These are phyloP conservation scores for Dendrothele bispora DNA, from an alignment of 768 basidiomycete species.

Conservation along the genomic window DNA sequence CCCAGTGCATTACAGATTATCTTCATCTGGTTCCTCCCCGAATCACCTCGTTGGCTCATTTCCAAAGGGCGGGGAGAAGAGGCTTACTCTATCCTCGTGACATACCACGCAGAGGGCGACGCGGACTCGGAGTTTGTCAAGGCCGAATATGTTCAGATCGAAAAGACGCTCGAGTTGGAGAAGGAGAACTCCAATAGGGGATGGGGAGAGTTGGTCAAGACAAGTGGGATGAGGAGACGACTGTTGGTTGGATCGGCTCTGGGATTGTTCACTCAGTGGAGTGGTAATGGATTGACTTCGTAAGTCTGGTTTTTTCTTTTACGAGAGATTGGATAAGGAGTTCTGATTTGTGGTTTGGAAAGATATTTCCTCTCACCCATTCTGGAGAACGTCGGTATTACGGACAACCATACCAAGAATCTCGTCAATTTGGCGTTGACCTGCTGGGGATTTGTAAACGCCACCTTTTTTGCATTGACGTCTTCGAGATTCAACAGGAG, in stretches of 20 bases:
- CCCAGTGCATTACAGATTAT: conserved; percentile 53
- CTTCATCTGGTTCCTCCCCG: conserved; percentile 60
- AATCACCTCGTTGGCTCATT: conserved; percentile 67
- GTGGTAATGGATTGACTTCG: conserved; percentile 61
- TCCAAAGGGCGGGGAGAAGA: conserved; percentile 53
- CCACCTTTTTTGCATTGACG: conserved; percentile 48
- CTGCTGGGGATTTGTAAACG: conserved; percentile 57
- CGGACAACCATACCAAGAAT: conserved; percentile 50
- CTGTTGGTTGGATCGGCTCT: conserved; percentile 49
- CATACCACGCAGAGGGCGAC: conserved; percentile 65
- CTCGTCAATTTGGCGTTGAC: conserved; percentile 56
- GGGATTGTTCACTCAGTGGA: conserved; percentile 63
- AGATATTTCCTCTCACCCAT: conserved; percentile 58
- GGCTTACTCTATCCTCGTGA: conserved; percentile 46
- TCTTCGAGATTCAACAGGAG: conserved; percentile 48
- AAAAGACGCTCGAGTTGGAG: conserved; percentile 54
- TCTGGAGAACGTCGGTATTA: conserved; percentile 51
- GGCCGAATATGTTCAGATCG: conserved; percentile 58
- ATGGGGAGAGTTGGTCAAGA: conserved; percentile 45
- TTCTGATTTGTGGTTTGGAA: not conserved
- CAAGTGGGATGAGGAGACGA: conserved; percentile 52
- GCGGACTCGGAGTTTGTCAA: conserved; percentile 52
- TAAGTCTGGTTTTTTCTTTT: conserved; percentile 24
- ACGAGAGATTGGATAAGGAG: conserved; percentile 1
- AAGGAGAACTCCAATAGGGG: conserved; percentile 43